phyloP scores from a whole-genome alignment of 331 rosid genomes.

The Cydonia oblonga region DNA sequence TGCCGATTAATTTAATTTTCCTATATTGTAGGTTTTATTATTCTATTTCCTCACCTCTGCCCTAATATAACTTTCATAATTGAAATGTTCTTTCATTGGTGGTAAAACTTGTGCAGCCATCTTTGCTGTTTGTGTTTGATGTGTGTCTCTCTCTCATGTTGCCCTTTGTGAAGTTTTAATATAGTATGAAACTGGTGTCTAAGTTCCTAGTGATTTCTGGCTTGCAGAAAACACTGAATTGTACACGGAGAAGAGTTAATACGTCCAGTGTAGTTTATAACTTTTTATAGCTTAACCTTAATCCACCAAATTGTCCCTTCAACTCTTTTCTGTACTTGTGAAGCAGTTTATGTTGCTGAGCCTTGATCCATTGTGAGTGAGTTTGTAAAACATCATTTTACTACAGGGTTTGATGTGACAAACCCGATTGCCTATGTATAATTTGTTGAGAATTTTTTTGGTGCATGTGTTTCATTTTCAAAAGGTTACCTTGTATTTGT shows the following conservation, averaged over 20 bases:
- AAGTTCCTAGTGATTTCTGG: background rate
- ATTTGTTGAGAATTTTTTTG: background rate
- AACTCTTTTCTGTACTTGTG: background rate
- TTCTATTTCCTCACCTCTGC: background rate
- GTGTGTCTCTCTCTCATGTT: background rate
- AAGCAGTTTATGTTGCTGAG: background rate
- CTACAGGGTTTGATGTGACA: background rate
- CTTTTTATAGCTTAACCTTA: too few relatives aligned
- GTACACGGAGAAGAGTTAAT: background rate
- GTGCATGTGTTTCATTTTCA: background rate
- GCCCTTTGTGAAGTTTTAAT: background rate
- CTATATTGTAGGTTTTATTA: background rate
- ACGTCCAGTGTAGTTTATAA: too few relatives aligned
- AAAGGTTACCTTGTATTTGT: background rate
- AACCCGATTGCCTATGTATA: background rate
- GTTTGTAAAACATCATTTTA: background rate
- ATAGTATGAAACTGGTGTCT: background rate
- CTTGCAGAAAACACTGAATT: background rate
- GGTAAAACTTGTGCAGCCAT: background rate
- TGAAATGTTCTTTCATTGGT: background rate
- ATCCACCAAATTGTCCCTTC: background rate
- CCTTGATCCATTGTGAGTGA: background rate
- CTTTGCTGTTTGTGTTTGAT: background rate
- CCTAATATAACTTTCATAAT: background rate
- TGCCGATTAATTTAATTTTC: constrained; percentile 8